Conservation (phyloP, 2,329 filamentous ascomycete species). For the Pseudocercospora macadamiae region DNA sequence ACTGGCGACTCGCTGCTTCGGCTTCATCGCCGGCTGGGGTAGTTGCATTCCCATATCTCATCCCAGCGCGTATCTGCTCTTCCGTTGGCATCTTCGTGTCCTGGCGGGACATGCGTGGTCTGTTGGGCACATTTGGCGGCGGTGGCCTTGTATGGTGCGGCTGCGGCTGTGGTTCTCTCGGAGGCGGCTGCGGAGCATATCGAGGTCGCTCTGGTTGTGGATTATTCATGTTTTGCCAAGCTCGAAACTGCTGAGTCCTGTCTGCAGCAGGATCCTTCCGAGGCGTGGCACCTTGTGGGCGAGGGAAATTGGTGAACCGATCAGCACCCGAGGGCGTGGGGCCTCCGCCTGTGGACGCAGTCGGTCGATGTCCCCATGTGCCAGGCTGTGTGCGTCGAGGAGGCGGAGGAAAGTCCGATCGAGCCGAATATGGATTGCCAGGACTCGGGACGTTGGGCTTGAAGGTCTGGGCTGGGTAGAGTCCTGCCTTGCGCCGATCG, state of each 20-base stretch:
- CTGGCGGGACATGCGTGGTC: constrained; percentile 31
- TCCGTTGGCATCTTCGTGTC: constrained; percentile 41
- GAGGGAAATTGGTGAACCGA: constrained; percentile 50
- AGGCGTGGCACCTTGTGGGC: constrained; percentile 26
- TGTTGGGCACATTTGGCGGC: constrained; percentile 16
- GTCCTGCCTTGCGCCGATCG: constrained; percentile 58
- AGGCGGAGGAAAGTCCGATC: constrained; percentile 47
- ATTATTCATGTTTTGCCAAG: constrained; percentile 55
- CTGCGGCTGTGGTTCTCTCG: constrained; percentile 26
- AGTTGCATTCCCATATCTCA: constrained; percentile 35
- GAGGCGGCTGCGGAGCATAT: constrained; percentile 24
- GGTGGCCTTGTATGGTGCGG: constrained; percentile 24
- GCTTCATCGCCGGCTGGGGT: constrained; percentile 19
- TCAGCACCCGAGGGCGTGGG: constrained; percentile 45
- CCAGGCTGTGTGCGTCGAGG: constrained; percentile 47
- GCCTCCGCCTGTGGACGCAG: constrained; percentile 23
- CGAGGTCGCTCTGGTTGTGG: constrained; percentile 35
- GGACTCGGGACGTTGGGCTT: constrained; percentile 29
- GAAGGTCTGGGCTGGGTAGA: constrained; percentile 32
- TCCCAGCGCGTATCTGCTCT: constrained; percentile 41
- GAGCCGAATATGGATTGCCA: constrained; percentile 45
- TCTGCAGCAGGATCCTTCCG: constrained; percentile 44
- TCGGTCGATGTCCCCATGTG: constrained; percentile 35
- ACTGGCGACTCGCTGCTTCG: constrained; percentile 36
- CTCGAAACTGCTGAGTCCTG: constrained; percentile 49